Evolutionary conservation across 1,139 yeast species (phyloP), one percentile per base, ranked within the genome.

Genomic region (Dujonia santamariae): DNA sequence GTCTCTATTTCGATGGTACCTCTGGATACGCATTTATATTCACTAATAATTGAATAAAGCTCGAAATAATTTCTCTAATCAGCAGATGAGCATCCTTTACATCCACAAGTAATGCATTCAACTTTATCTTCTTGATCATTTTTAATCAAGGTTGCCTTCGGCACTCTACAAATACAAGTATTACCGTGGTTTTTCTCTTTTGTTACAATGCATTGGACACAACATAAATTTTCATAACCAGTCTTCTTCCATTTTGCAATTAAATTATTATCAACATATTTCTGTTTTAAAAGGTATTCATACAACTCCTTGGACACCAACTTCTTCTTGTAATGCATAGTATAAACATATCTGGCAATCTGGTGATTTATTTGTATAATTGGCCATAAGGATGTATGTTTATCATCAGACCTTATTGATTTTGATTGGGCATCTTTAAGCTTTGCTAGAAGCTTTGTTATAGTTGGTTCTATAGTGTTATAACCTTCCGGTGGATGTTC

Each of bases 211-310:
- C 97, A 88, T 44, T 76, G 72, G 41, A 88, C 58, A 53, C 97
- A 88, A 51, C 97, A 88, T 36, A 88, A 61, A 40, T 82, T 75
- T 53, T 88, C 97, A 56, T 88, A 88, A 7, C 97, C 97, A 51
- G 78, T 81, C 51, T 85, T 87, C 56, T 80, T 80, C 97, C 97
- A 88, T 55, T 88, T 88, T 23, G 96, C 94, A 26, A 88, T 85
- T 39, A 88, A 62, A 29, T 77, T 72, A 5, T 67, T 76, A 52
- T 88, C 92, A 2, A 76, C 85, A 46, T 78, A 77, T 37, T 78
- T 74, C 48, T 85, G 80, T 43, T 75, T 72, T 36, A 86, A 50
- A 18, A 88, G 62, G 86, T 92, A 88, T 30, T 80, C 79, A 54
- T 86, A 88, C n/a, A 88, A 63, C 28, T 80, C 81, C 31, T 66